Conservation (phyloP, 139 green algal genomes). For the Tetradesmus lagerheimii region DNA sequence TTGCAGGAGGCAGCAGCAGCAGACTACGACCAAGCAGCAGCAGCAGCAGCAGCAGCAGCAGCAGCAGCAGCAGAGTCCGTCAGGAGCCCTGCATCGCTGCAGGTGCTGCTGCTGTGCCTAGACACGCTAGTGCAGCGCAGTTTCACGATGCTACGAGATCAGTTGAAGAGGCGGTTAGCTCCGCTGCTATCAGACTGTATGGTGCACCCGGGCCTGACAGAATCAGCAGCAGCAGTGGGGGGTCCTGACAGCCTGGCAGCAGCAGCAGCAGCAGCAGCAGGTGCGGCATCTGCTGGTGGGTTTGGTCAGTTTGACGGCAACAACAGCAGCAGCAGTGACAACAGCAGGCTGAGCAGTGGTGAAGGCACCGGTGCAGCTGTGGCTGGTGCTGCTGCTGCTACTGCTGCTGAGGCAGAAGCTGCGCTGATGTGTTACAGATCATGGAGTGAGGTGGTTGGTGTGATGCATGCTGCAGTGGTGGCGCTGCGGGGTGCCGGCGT, state of each 20-base stretch:
- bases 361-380: not conserved
- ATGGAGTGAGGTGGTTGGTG: slow-evolving; percentile 60
- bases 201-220: not conserved
- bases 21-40: not conserved
- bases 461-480: slow-evolving; percentile 53
- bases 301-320: not conserved
- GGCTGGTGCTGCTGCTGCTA: not conserved
- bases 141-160: slow-evolving; percentile 27
- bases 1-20: not conserved
- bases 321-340: slow-evolving; percentile 2
- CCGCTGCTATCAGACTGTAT: slow-evolving; percentile 47
- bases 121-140: slow-evolving; percentile 46
- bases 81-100: not conserved
- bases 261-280: slow-evolving; percentile 41
- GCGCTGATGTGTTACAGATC: slow-evolving; percentile 7
- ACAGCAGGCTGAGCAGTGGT: not conserved
- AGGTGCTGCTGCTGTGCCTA: slow-evolving; percentile 55
- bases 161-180: slow-evolving; percentile 32
- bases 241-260: not conserved
- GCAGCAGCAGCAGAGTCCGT: not conserved
- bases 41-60: not conserved
- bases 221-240: no score
- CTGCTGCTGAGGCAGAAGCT: not conserved
- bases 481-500: slow-evolving; percentile 56
- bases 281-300: slow-evolving; percentile 11